A percentile compares a stretch with the other conserved stretches of the same genome.
These are phyloP conservation scores for Saturnispora dispora DNA, from an alignment of 805 yeast species.

Conservation along the genomic window DNA sequence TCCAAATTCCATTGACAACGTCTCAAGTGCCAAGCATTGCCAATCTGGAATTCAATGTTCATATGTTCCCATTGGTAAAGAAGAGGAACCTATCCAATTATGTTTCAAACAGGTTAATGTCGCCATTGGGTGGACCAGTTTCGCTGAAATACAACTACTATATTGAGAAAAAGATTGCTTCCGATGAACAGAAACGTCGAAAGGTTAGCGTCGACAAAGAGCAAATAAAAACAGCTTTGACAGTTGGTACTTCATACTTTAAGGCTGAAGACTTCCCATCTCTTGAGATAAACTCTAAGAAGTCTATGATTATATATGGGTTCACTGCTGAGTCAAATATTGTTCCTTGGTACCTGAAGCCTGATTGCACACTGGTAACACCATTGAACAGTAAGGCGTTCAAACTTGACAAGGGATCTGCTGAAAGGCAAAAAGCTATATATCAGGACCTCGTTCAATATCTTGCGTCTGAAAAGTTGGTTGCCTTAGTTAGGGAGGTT, in stretches of 20 bases:
- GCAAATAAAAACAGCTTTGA: conserved; percentile 39
- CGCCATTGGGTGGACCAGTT: neutral
- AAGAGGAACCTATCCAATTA: conserved; percentile 5
- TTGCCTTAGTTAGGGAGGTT: conserved; percentile 60
- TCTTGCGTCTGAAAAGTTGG: conserved; percentile 36
- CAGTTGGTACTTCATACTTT: conserved; percentile 53
- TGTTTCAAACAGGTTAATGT: conserved; percentile 4
- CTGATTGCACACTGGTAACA: conserved; percentile 46
- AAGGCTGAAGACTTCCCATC: conserved; percentile 42
- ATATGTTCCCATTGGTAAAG: conserved; percentile 11
- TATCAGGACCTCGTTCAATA: conserved; percentile 44
- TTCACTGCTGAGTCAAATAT: conserved; percentile 38
- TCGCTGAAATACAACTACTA: conserved; percentile 3
- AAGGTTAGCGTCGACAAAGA: conserved; percentile 26
- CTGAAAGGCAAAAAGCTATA: conserved; percentile 30
- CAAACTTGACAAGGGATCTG: neutral
- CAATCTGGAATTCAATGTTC: conserved; percentile 7
- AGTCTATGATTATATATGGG: conserved; percentile 60
- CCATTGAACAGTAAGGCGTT: conserved; percentile 14
- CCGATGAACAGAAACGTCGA: conserved; percentile 21
- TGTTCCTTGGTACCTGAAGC: conserved; percentile 51
- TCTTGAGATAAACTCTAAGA: conserved; percentile 25
- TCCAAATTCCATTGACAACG: conserved; percentile 1
- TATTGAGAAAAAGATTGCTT: conserved; percentile 12
- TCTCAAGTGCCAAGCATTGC: conserved; percentile 1